These are phyloP conservation scores for Aspergillus hiratsukae DNA, from an alignment of 2,329 filamentous ascomycete genomes.

Conservation along the genomic window DNA sequence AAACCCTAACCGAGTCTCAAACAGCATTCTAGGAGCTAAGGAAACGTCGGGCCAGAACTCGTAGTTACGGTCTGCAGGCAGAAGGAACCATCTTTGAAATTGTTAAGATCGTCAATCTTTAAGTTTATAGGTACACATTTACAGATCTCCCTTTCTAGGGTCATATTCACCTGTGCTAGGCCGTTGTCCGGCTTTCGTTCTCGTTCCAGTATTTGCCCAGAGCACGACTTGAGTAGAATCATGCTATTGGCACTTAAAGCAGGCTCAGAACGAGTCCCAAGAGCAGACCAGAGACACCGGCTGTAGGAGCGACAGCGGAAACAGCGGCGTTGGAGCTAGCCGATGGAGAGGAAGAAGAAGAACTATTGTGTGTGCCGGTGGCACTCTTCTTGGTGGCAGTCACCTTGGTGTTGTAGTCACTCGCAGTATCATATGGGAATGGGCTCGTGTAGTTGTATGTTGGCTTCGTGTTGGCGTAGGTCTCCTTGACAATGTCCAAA, in stretches of 20 bases:
- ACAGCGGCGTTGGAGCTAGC: conserved; percentile 10
- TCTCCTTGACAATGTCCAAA: conserved; percentile 30
- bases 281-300: conserved; percentile 12
- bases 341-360: conserved; percentile 9
- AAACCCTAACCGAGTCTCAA: background rate
- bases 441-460: conserved; percentile 35
- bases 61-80: background rate
- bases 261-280: conserved; percentile 12
- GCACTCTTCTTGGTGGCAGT: conserved; percentile 21
- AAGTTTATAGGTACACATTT: background rate
- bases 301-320: conserved; percentile 7
- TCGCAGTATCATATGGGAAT: conserved; percentile 25
- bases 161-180: background rate
- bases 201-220: background rate
- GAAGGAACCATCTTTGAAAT: background rate
- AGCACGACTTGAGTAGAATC: background rate
- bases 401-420: conserved; percentile 25
- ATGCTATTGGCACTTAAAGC: conserved; percentile 6
- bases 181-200: background rate
- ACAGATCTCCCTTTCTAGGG: background rate
- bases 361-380: conserved; percentile 4
- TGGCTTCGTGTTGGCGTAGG: conserved; percentile 23
- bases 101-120: background rate
- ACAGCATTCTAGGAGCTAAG: background rate
- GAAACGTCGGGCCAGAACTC: background rate